Evolutionary conservation across 2,329 filamentous ascomycete genomes (phyloP), one percentile per base, ranked within the genome.

Genomic region (Thelonectria olida): DNA sequence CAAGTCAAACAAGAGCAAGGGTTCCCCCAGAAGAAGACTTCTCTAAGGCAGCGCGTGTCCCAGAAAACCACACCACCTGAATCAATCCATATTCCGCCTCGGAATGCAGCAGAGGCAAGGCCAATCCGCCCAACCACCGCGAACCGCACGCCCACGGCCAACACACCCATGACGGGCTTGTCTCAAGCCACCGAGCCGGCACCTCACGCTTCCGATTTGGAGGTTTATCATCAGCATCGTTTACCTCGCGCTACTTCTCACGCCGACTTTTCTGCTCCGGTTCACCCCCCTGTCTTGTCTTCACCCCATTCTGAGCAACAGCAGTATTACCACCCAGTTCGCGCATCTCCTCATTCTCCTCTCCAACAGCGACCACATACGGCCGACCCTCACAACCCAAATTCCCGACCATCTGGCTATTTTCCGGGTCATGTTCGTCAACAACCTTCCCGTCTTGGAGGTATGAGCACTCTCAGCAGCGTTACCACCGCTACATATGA

Each of bases 271-370:
- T 65, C 71, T 12, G 59, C 67, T 19, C 68, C 70, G 45, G 41
- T 60, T 3, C 67, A 66, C 4, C 67, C 70, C 15, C 70, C 66
- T 19, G 44, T 74, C 10, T 62, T 74, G 25, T 65, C 73, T 19
- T 79, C 77, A 1, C 76, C 77, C 8, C 70, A 68, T 15, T 78
- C 75, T 19, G 77, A 79, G 52, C 68, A 77, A 8, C 74, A 75
- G 41, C 87, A 89, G 63, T 84, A 81, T 66, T 90, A 88, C 74
- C 84, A 83, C 10, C 87, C 88, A 0, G 87, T 90, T 2, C 83
- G 84, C 44, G 87, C 87, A 13, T 88, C 84, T 44, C 87, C 87
- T 4, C 84, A 90, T 66, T 90, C 87, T 5, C 87, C 88, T 12
- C 75, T 90, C 1, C 87, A 89, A 72, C 86, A 85, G 70, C 78